These are phyloP conservation scores for Aurifilum marmelostoma DNA, from an alignment of 2,329 filamentous ascomycete species.

Conservation along the genomic window DNA sequence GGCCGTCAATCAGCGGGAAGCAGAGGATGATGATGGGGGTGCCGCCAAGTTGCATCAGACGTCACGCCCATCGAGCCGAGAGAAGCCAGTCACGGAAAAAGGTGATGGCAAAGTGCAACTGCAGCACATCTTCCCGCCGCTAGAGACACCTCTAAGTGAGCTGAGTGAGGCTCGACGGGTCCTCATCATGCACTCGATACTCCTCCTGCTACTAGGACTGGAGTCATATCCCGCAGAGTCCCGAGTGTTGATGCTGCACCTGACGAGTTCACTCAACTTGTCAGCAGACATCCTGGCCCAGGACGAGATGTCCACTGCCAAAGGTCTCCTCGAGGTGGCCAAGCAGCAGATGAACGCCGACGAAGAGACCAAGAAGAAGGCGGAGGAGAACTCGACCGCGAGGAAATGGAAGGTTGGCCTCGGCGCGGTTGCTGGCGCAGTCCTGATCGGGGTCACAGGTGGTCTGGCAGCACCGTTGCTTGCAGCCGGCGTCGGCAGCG, in stretches of 20 bases:
- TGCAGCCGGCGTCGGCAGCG: constrained; percentile 79
- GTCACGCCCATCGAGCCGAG: constrained; percentile 48
- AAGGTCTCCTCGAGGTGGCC: constrained; percentile 71
- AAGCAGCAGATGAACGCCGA: constrained; percentile 66
- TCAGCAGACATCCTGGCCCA: constrained; percentile 63
- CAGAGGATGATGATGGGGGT: constrained; percentile 40
- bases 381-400: constrained; percentile 69
- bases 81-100: constrained; percentile 40
- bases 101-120: constrained; percentile 46
- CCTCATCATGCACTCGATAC: constrained; percentile 50
- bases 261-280: constrained; percentile 70
- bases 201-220: constrained; percentile 71
- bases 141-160: constrained; percentile 58
- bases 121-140: constrained; percentile 55
- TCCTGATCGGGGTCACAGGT: constrained; percentile 87
- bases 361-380: constrained; percentile 73
- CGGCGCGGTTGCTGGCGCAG: constrained; percentile 85
- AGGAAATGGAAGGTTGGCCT: constrained; percentile 90
- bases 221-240: constrained; percentile 78
- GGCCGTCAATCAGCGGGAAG: constrained; percentile 56
- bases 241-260: constrained; percentile 67
- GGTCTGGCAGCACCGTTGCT: constrained; percentile 86
- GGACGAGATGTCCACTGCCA: constrained; percentile 77
- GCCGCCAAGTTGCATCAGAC: constrained; percentile 52
- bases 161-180: constrained; percentile 40